These are phyloP conservation scores for Aphanocladium album DNA, from an alignment of 2,329 filamentous ascomycete species.

Conservation along the genomic window DNA sequence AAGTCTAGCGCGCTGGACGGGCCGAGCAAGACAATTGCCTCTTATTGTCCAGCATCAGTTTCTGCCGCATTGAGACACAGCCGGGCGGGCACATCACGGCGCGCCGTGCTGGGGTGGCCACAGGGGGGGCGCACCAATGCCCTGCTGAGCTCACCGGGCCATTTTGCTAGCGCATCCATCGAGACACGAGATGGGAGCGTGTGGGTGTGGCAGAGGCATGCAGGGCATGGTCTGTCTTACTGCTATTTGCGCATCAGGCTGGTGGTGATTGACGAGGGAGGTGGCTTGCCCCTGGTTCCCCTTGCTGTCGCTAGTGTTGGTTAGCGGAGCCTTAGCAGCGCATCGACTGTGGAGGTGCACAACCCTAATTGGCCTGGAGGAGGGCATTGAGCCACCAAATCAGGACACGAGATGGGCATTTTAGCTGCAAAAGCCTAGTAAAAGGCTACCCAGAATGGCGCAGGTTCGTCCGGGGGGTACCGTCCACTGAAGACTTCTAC, in stretches of 20 bases:
- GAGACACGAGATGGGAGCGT: background rate
- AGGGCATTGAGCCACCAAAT: background rate
- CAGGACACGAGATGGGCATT: background rate
- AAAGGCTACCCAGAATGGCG: background rate
- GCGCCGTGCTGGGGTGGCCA: background rate
- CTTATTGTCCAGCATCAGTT: background rate
- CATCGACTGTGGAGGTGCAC: background rate
- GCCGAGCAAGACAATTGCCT: background rate
- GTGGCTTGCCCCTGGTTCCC: background rate
- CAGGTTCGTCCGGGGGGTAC: background rate
- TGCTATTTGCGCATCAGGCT: background rate
- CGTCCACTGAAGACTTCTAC: background rate
- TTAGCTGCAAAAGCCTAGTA: background rate
- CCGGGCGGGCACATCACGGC: background rate
- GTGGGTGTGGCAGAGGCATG: background rate
- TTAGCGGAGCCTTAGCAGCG: background rate
- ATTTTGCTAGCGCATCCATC: background rate
- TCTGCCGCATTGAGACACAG: background rate
- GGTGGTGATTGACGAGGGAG: background rate
- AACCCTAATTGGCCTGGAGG: background rate
- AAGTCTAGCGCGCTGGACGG: background rate
- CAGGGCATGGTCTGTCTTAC: background rate
- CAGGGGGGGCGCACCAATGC: background rate
- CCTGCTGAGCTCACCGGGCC: background rate
- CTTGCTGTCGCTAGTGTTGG: background rate